Evolutionary conservation across 208 protist species (phyloP).

Genomic region (Acanthamoeba divionensis): DNA sequence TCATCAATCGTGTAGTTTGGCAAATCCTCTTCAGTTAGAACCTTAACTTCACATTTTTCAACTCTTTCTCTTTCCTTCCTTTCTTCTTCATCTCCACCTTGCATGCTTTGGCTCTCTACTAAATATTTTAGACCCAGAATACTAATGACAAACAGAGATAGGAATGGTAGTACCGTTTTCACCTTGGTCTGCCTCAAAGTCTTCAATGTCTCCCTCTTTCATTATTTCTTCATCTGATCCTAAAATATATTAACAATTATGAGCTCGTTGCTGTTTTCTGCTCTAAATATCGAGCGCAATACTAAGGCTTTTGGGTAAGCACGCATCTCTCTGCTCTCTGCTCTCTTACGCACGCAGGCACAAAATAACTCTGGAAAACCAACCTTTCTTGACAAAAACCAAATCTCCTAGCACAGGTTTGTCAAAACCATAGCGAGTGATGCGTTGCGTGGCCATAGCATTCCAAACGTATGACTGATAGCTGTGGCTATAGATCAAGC

Average conservation of each 20-base stretch:
- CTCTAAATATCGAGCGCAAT: no score
- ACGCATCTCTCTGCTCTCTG: no score
- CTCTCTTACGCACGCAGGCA: no score
- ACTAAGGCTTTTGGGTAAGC: no score
- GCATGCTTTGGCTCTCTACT: background rate
- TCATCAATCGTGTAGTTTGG: slow-evolving; percentile 36
- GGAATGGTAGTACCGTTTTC: background rate
- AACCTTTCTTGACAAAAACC: background rate
- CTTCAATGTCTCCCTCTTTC: no score
- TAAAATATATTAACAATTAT: no score
- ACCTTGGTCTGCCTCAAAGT: background rate
- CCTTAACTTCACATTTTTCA: background rate
- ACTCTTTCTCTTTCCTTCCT: background rate
- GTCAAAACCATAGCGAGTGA: background rate
- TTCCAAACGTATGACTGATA: slow-evolving; percentile 53
- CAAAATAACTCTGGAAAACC: no score
- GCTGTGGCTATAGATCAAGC: slow-evolving; percentile 38
- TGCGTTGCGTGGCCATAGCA: slow-evolving; percentile 14
- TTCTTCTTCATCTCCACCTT: background rate
- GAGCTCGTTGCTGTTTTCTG: no score
- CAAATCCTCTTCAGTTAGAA: slow-evolving; percentile 27
- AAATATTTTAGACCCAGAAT: no score
- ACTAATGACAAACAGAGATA: no score
- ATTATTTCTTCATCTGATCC: no score
- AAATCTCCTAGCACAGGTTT: slow-evolving; percentile 31